Evolutionary conservation across 1,284 basidiomycete species (phyloP), one percentile per base, ranked within the genome.

Genomic region (Spongispora temasekensis): DNA sequence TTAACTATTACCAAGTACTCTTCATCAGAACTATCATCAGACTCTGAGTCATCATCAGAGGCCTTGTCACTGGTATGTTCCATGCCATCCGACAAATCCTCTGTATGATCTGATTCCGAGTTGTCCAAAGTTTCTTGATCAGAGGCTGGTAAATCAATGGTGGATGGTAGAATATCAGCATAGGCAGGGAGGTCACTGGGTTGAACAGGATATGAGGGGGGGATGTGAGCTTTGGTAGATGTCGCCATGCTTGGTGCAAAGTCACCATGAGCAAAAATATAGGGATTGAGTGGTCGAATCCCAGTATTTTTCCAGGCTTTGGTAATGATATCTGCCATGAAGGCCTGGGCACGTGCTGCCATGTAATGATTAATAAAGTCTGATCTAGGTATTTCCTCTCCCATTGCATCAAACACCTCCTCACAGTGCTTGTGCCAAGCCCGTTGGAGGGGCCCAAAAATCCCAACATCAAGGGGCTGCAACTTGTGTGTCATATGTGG

Each of bases 331-430:
- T 56, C 44, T 17, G 15, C 28, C 27, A 31, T 46, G 12, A 56
- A 56, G 32, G 55, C 42, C 27, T 56, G 21, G 13, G 44, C 25
- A 1, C 8, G 44, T 32, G 44, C 31, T n/a, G 28, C 17, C 55
- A 56, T 56, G 25, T 56, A 56, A 19, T 48, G 44, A 48, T 44
- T 37, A 8, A 56, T 56, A 15, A 48, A 34, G 23, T 34, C 44
- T 31, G 13, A 27, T 56, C 44, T 48, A 31, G n/a, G n/a, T 46
- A 48, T 48, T 35, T 19, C 55, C 42, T 35, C 25, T 1, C 55
- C 32, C 1, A 21, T 48, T 23, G 7, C 12, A 17, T 50, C 32
- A 3, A 50, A 21, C 3, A 56, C 44, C 7, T 35, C 23, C 7
- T 32, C 32, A 37, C 44, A 56, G 1, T 13, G 19, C 32, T 37